Percentiles rank a stretch among this genome's conserved stretches.
phyloP scores from a whole-genome alignment of 2,329 filamentous ascomycete genomes.

The Colletotrichum sp. region DNA sequence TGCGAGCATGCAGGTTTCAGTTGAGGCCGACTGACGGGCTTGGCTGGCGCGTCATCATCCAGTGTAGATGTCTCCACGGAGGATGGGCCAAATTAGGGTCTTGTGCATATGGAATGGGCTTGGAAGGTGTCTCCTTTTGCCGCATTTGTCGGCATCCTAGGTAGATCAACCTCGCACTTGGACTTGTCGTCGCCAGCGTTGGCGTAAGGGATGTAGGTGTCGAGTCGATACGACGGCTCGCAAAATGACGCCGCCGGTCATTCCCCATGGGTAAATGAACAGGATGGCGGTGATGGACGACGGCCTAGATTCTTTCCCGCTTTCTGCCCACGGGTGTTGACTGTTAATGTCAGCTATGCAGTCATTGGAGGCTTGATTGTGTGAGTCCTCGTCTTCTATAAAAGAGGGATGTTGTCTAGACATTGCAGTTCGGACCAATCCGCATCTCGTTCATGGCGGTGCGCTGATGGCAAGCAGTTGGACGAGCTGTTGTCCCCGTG shows the following conservation, averaged over 20 bases:
- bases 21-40: neutral
- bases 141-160: neutral
- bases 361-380: neutral
- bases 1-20: neutral
- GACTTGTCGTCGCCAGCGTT: neutral
- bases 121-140: accelerated
- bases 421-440: neutral
- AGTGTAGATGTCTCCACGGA: neutral
- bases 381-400: neutral
- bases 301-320: accelerated
- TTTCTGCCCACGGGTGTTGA: neutral
- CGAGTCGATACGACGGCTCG: too few relatives aligned
- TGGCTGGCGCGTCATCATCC: neutral
- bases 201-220: neutral
- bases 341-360: neutral
- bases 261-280: accelerated
- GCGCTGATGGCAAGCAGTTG: neutral
- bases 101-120: neutral
- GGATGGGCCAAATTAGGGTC: neutral
- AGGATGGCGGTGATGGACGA: neutral
- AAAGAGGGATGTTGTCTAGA: accelerated
- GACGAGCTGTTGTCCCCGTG: neutral
- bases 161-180: too few relatives aligned
- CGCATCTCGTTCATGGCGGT: too few relatives aligned
- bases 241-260: neutral